These are phyloP conservation scores for Gastrolobium bilobum DNA, from an alignment of 306 rosid species.

Conservation along the genomic window DNA sequence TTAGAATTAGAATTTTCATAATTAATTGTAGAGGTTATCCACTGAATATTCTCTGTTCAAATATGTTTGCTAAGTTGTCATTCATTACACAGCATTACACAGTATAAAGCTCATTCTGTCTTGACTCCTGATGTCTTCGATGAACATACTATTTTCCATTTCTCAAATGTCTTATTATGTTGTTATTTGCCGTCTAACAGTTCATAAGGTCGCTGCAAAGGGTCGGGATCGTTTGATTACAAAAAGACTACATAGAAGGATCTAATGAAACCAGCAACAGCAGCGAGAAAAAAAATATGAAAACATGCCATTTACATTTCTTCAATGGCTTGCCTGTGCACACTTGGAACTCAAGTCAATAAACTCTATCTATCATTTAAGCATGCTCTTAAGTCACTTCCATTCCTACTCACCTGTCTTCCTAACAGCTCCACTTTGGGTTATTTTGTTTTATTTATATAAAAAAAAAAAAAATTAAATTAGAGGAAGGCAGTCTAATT, in stretches of 20 bases:
- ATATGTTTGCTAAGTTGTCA: neutral
- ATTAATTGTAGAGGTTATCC: constrained; percentile 16
- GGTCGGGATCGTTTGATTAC: neutral
- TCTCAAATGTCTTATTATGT: neutral
- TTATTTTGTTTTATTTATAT: no score
- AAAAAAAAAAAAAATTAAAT: no score
- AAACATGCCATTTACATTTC: neutral
- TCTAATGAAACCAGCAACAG: neutral
- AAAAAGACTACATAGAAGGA: neutral
- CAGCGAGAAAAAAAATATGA: neutral
- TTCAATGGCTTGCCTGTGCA: neutral
- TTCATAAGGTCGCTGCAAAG: neutral
- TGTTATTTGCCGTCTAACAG: neutral
- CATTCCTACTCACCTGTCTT: no score
- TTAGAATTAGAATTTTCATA: neutral
- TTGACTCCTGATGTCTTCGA: neutral
- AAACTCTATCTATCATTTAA: neutral
- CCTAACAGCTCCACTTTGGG: no score
- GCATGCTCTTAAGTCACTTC: no score
- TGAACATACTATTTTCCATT: neutral
- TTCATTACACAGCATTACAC: neutral
- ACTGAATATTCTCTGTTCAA: constrained; percentile 8
- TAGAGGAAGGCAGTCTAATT: no score
- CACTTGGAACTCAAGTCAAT: neutral
- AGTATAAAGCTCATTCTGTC: neutral